Evolutionary conservation across 1,139 yeast genomes (phyloP).

Genomic region (Candida sojae): DNA sequence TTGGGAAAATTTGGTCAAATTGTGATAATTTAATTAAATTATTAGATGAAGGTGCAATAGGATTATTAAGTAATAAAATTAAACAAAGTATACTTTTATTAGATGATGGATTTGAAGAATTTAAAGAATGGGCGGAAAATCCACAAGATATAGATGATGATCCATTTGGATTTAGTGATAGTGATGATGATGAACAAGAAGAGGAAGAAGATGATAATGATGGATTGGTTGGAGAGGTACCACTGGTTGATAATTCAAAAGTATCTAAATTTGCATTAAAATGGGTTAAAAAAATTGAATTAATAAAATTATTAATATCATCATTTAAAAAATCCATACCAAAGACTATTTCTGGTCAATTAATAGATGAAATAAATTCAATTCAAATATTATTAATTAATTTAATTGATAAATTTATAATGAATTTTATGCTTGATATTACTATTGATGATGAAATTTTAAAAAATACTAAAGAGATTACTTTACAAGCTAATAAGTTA

Average conservation of each 20-base stretch:
- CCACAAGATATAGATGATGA: conserved; percentile 52
- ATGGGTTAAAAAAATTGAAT: conserved; percentile 56
- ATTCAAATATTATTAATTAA: conserved; percentile 34
- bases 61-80: conserved; percentile 47
- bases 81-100: conserved; percentile 48
- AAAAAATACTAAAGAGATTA: conserved; percentile 25
- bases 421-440: conserved; percentile 48
- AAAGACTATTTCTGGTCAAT: conserved; percentile 30
- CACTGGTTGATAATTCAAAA: conserved; percentile 16
- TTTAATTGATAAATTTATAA: conserved; percentile 47
- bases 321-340: conserved; percentile 61
- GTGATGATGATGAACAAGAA: conserved; percentile 29
- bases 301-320: conserved; percentile 53
- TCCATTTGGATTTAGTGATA: conserved; percentile 40
- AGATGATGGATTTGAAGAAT: conserved; percentile 65
- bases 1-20: conserved; percentile 66
- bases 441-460: conserved; percentile 32
- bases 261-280: conserved; percentile 41
- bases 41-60: conserved; percentile 51
- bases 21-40: conserved; percentile 49
- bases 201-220: conserved; percentile 25
- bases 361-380: conserved; percentile 37
- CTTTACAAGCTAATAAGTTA: conserved; percentile 29
- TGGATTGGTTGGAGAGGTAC: conserved; percentile 4
- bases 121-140: conserved; percentile 65